These are phyloP conservation scores for Backusella morwellensis DNA, from an alignment of 192 early-diverging fungal genomes.

Conservation along the genomic window DNA sequence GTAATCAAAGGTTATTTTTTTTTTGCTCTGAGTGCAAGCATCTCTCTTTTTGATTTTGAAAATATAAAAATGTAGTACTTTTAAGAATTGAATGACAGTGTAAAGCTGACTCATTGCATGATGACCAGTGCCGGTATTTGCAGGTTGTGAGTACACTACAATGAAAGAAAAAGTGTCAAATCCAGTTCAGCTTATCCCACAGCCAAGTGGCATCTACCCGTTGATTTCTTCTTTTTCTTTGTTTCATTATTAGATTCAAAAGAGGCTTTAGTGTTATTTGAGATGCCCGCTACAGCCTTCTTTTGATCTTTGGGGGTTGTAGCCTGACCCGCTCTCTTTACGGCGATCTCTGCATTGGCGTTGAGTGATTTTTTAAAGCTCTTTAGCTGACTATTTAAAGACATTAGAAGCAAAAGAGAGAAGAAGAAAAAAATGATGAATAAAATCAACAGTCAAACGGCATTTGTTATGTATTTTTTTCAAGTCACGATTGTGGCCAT, in stretches of 20 bases:
- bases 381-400: conserved; percentile 32
- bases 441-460: not conserved
- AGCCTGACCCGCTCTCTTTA: conserved; percentile 19
- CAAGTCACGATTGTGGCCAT: too few species aligned
- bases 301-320: not conserved
- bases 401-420: not conserved
- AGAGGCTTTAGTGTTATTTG: conserved; percentile 29
- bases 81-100: conserved; percentile 54
- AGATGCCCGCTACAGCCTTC: not conserved
- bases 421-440: not conserved
- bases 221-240: conserved; percentile 24
- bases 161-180: not conserved
- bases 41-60: not conserved
- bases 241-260: conserved; percentile 23
- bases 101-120: conserved; percentile 56
- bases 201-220: not conserved
- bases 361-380: conserved; percentile 32
- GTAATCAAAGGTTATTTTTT: not conserved
- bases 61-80: conserved; percentile 26
- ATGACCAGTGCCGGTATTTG: conserved; percentile 48
- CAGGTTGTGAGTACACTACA: conserved; percentile 52
- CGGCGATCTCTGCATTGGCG: conserved; percentile 29
- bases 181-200: not conserved
- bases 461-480: too few species aligned
- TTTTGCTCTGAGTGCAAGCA: not conserved